Conservation (phyloP, 139 green algal species). For the Nannochloris sp. region DNA sequence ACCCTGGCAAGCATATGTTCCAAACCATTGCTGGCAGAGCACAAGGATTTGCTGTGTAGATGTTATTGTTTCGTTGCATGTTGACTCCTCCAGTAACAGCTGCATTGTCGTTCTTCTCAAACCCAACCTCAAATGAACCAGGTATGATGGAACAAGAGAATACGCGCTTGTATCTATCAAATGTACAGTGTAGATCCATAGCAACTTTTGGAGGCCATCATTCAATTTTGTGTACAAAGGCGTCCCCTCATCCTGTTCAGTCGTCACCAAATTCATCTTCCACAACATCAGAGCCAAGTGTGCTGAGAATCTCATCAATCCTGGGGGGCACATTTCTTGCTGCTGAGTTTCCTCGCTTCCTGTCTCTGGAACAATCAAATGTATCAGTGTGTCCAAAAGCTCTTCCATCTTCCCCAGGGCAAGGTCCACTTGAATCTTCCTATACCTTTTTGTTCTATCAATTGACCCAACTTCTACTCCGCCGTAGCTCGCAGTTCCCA, state of each 20-base stretch:
- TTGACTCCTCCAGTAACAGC: conserved; percentile 29
- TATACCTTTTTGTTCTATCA: conserved; percentile 8
- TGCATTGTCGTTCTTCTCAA: conserved; percentile 24
- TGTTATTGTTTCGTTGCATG: conserved; percentile 14
- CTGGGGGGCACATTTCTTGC: conserved; percentile 9
- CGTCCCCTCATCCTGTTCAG: conserved; percentile 1
- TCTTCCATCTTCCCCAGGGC: conserved; percentile 21
- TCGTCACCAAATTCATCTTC: conserved; percentile 34
- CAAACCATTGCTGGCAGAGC: conserved; percentile 18
- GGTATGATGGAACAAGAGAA: conserved; percentile 40
- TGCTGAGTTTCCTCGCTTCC: not conserved
- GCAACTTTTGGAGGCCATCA: conserved; percentile 17
- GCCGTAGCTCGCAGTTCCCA: not conserved
- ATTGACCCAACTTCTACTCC: not conserved
- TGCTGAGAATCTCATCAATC: conserved; percentile 43
- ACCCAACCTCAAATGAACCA: conserved; percentile 38
- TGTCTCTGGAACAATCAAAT: conserved; percentile 21
- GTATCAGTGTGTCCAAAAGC: conserved; percentile 15
- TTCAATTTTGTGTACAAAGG: conserved; percentile 17
- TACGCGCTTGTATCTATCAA: conserved; percentile 25
- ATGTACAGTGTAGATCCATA: conserved; percentile 31
- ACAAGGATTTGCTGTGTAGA: conserved; percentile 17
- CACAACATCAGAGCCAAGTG: conserved; percentile 51
- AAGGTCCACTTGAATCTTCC: conserved; percentile 18
- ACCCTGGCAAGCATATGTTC: conserved; percentile 10